These are phyloP conservation scores for Pyricularia grisea DNA, from an alignment of 2,329 filamentous ascomycete species.

Conservation along the genomic window DNA sequence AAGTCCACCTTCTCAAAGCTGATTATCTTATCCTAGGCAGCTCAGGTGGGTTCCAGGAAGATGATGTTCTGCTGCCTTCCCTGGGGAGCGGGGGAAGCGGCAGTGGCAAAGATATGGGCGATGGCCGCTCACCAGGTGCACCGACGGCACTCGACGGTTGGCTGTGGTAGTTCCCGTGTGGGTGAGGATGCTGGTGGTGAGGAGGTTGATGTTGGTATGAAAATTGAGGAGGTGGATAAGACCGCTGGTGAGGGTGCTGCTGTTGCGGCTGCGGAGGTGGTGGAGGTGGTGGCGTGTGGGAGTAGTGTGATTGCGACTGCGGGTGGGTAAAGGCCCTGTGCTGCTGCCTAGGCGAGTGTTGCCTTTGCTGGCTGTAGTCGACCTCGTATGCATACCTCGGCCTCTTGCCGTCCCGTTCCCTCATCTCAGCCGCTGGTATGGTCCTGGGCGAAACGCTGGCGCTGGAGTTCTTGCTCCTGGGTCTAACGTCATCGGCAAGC, in stretches of 20 bases:
- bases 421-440: constrained; percentile 19
- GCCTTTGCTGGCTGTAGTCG: constrained; percentile 10
- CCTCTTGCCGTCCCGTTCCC: constrained; percentile 32
- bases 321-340: neutral
- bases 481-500: constrained; percentile 29
- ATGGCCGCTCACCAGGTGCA: neutral
- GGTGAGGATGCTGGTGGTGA: constrained; percentile 3
- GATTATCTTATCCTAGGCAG: constrained; percentile 12
- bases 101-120: constrained; percentile 4
- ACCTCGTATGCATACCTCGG: constrained; percentile 36
- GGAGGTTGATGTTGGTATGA: constrained; percentile 2
- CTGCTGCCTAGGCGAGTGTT: neutral
- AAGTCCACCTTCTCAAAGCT: neutral
- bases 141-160: neutral
- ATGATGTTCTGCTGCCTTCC: neutral
- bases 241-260: neutral
- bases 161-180: constrained; percentile 5
- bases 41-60: constrained; percentile 16
- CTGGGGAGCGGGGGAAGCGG: constrained; percentile 9
- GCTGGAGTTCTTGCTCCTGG: constrained; percentile 31
- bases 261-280: constrained; percentile 4
- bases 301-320: constrained; percentile 2
- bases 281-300: neutral
- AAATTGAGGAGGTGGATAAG: neutral
- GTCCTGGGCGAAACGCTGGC: constrained; percentile 38